A percentile compares a stretch with the other conserved stretches of the same genome.
These are phyloP conservation scores for Entomortierella parvispora DNA, from an alignment of 192 early-diverging fungal species.

Conservation along the genomic window DNA sequence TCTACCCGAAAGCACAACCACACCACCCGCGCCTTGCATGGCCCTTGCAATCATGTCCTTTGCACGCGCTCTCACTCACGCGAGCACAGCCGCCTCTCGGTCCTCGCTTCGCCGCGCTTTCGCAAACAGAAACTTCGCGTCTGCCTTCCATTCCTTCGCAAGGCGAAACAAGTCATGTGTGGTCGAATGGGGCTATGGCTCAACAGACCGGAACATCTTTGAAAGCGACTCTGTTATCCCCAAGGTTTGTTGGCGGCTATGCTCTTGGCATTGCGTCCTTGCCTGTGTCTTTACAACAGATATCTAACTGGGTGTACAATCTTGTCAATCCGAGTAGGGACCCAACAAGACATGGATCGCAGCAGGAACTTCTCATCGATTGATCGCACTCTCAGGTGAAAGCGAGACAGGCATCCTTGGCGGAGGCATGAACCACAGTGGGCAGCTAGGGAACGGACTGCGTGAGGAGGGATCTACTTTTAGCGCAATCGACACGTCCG, in stretches of 20 bases:
- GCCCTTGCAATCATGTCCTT: too few relatives aligned
- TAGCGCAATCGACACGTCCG: conserved; percentile 31
- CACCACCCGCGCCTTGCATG: too few relatives aligned
- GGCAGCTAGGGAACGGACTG: conserved; percentile 55
- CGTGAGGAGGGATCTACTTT: conserved; percentile 16
- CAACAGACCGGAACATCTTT: conserved; percentile 22
- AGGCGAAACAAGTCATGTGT: conserved; percentile 14
- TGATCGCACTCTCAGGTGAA: conserved; percentile 35
- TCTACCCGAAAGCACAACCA: background rate
- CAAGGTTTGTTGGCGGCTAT: conserved; percentile 12
- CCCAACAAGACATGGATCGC: conserved; percentile 36
- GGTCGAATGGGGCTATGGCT: conserved; percentile 46
- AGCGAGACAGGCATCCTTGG: conserved; percentile 52
- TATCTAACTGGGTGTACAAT: background rate
- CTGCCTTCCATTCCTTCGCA: conserved; percentile 21
- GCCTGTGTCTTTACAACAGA: too few relatives aligned
- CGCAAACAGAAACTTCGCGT: too few relatives aligned
- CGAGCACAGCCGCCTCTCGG: too few relatives aligned
- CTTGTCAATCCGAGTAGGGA: conserved; percentile 5
- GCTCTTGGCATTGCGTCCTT: too few relatives aligned
- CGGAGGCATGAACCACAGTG: conserved; percentile 61
- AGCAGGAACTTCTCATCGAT: conserved; percentile 35
- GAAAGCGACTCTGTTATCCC: conserved; percentile 26
- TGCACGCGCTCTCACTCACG: too few relatives aligned
- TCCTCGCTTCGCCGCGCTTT: too few relatives aligned